A percentile compares a stretch with the other conserved stretches of the same genome.
Evolutionary conservation across 495 filamentous ascomycete genomes (phyloP).

Genomic region (Penicillium cinerascens): DNA sequence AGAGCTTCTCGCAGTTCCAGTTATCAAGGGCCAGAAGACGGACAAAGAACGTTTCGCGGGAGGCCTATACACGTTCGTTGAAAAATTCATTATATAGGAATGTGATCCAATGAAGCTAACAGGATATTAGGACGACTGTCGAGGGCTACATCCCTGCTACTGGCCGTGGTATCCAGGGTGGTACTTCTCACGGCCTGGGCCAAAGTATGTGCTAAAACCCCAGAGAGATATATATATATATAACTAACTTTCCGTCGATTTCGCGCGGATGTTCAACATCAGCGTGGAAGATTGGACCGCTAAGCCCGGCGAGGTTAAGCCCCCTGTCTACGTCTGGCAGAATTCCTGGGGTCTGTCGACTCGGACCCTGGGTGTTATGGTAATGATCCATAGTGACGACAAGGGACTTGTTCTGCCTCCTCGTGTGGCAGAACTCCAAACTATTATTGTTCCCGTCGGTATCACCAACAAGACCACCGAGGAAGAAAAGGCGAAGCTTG

Average conservation of each 20-base stretch:
- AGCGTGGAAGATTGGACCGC: constrained; percentile 85
- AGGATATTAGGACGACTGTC: constrained; percentile 84
- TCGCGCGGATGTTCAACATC: constrained; percentile 79
- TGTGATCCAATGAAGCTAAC: too few species aligned
- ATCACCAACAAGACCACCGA: constrained; percentile 80
- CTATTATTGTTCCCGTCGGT: constrained; percentile 88
- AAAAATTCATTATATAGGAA: too few species aligned
- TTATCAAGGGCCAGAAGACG: constrained; percentile 81
- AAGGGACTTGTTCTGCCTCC: constrained; percentile 90
- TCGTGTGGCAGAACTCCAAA: constrained; percentile 79
- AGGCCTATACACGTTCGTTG: constrained; percentile 61
- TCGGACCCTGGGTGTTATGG: constrained; percentile 93
- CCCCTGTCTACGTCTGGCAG: constrained; percentile 84
- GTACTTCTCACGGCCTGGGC: constrained; percentile 88
- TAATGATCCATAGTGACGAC: constrained; percentile 95
- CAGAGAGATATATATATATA: too few species aligned
- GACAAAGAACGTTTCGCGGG: constrained; percentile 94
- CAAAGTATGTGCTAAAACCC: constrained; percentile 99
- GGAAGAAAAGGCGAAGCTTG: constrained; percentile 68
- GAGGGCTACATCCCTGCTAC: constrained; percentile 88
- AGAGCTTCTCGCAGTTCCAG: constrained; percentile 88
- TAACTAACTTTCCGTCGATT: neutral
- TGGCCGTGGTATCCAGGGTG: constrained; percentile 94
- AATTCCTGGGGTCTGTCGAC: constrained; percentile 98
- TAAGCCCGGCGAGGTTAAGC: constrained; percentile 67